Conservation (phyloP, 371 early-diverging fungal genomes). For the Capillidium rhysosporum region DNA sequence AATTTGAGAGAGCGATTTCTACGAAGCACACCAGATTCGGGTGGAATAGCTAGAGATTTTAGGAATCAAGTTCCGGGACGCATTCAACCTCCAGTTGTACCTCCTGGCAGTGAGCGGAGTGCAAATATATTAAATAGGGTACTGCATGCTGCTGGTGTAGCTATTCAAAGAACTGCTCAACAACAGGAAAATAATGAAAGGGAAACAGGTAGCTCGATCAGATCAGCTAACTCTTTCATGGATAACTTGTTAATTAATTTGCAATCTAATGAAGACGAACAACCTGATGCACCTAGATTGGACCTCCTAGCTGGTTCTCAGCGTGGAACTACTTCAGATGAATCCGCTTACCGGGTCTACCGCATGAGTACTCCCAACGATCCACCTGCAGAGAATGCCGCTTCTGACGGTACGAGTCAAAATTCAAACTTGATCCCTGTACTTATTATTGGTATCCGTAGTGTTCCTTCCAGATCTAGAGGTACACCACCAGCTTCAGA, state of each 20-base stretch:
- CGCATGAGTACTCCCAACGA: conserved; percentile 4
- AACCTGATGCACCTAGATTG: background rate
- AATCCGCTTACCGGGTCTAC: conserved; percentile 6
- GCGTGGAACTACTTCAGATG: background rate
- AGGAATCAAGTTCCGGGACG: background rate
- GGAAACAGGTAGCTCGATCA: background rate
- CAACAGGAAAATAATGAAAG: background rate
- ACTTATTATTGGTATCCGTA: conserved; percentile 12
- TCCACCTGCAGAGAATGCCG: background rate
- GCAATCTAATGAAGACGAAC: background rate
- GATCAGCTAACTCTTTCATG: conserved; percentile 2
- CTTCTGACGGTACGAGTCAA: background rate
- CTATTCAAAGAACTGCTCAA: background rate
- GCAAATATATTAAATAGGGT: background rate
- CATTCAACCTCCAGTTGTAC: background rate
- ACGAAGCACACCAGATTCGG: background rate
- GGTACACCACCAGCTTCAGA: background rate
- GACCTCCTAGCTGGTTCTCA: background rate
- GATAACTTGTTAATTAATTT: background rate
- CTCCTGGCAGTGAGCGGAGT: background rate
- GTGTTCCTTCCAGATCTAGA: background rate
- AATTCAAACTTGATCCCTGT: conserved; percentile 10
- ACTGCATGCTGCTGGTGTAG: background rate
- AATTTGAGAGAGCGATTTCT: too few relatives aligned
- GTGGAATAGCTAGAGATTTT: background rate